Evolutionary conservation across 192 early-diverging fungal genomes (phyloP).

Genomic region (Chytriomyces sp.): DNA sequence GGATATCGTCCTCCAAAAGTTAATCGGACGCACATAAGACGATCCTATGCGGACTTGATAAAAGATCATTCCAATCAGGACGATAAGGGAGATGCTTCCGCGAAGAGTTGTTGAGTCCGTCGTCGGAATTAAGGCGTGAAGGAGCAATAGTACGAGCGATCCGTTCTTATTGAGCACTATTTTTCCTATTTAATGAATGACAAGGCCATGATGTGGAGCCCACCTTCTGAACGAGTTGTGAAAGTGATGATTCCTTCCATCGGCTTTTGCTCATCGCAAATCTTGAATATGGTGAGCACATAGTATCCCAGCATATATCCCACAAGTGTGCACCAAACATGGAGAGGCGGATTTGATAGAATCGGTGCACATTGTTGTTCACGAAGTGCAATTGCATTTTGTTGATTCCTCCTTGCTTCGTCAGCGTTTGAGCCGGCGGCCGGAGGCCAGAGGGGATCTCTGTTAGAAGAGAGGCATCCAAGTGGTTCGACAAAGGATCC

Average conservation of each 20-base stretch:
- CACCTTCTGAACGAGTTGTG: slow-evolving; percentile 39
- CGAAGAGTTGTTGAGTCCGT: slow-evolving; percentile 24
- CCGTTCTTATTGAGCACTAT: slow-evolving; percentile 38
- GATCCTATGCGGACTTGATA: slow-evolving; percentile 36
- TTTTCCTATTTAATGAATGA: neutral
- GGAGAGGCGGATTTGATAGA: slow-evolving; percentile 25
- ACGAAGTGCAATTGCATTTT: slow-evolving; percentile 24
- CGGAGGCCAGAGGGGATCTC: slow-evolving; percentile 32
- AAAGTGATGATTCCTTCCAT: slow-evolving; percentile 30
- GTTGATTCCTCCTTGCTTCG: slow-evolving; percentile 5
- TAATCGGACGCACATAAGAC: slow-evolving; percentile 26
- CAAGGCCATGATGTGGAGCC: neutral
- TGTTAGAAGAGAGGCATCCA: slow-evolving; percentile 24
- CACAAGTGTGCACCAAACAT: slow-evolving; percentile 27
- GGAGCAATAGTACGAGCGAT: slow-evolving; percentile 22
- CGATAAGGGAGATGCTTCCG: slow-evolving; percentile 25
- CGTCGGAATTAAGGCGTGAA: slow-evolving; percentile 33
- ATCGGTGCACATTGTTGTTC: slow-evolving; percentile 24
- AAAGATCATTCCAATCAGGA: slow-evolving; percentile 31
- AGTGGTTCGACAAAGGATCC: slow-evolving; percentile 38
- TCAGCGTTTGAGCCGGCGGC: neutral
- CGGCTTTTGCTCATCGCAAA: slow-evolving; percentile 35
- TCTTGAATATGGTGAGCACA: slow-evolving; percentile 38
- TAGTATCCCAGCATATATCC: slow-evolving; percentile 32
- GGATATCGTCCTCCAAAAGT: slow-evolving; percentile 23